Evolutionary conservation across 495 filamentous ascomycete species (phyloP), one percentile per base, ranked within the genome.

Genomic region (Trichoderma virens): DNA sequence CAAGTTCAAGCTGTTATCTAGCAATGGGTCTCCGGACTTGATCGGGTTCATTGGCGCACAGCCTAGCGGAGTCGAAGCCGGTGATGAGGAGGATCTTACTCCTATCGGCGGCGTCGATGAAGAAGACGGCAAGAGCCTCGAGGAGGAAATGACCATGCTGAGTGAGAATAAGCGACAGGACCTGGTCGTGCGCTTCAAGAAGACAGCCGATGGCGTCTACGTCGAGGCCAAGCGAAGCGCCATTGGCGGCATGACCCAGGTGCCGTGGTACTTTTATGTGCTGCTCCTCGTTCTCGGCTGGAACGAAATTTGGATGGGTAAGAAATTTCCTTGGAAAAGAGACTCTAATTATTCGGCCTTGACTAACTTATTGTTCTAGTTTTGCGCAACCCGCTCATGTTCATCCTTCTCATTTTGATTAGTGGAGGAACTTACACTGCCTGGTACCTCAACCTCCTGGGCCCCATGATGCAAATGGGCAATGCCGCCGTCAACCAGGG

Each of bases 201-300:
- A 97, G 79, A 91, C 90, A 66, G 94, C 94, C 18, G 94, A 98
- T 71, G 94, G 92, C 0, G 92, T 98, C 2, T 98, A 93, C 67
- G 92, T 98, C 45, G 94, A 98, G 75, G 94, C 94, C 35, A 98
- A 97, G 82, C 84, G 94, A 56, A 91, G 92, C 75, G 93, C 94
- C 38, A 96, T 98, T 70, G 94, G 94, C 51, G 92, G 93, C 64
- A 89, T 98, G 67, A 90, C 91, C 3, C 92, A 98, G 76, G 89
- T 98, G 64, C 94, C 94, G 23, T 71, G 96, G 63, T 98, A 96
- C 74, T 97, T 98, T 73, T 98, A 96, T 67, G 93, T 85, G 23
- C 70, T 97, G 60, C 76, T 98, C 62, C 76, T 98, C 65, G 91
- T 91, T 32, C 79, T 98, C 45, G 94, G 94, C 28, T 98, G 94